Percentiles rank a stretch among this genome's conserved stretches.
Evolutionary conservation across 2,329 filamentous ascomycete species (phyloP).

Genomic region (Plectosphaerella cucumerina): DNA sequence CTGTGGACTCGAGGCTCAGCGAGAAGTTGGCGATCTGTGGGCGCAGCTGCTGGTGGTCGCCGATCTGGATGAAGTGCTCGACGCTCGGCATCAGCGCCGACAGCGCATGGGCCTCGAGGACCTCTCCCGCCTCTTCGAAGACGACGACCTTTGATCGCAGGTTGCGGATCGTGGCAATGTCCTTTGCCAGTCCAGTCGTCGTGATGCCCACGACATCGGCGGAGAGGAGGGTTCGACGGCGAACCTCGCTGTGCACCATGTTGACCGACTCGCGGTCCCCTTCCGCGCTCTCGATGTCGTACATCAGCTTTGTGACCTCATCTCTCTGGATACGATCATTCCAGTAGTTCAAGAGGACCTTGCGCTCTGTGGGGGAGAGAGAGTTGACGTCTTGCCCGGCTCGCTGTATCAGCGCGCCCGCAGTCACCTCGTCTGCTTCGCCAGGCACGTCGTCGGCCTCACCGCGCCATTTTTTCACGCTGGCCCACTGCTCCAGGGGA

Average conservation of each 20-base stretch:
- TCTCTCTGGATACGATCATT: too few relatives aligned
- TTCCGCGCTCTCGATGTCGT: not conserved
- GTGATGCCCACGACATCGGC: conserved; percentile 54
- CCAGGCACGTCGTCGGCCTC: too few relatives aligned
- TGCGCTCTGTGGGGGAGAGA: too few relatives aligned
- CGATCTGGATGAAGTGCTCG: conserved; percentile 60
- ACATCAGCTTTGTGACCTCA: too few relatives aligned
- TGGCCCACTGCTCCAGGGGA: too few relatives aligned
- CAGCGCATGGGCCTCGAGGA: conserved; percentile 60
- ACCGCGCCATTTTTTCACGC: too few relatives aligned
- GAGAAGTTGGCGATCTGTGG: conserved; percentile 53
- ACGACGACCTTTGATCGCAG: conserved; percentile 53
- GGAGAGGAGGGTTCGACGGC: conserved; percentile 29
- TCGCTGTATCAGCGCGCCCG: too few relatives aligned
- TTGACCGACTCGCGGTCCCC: conserved; percentile 9
- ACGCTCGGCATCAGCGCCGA: conserved; percentile 55
- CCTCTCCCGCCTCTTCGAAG: conserved; percentile 66
- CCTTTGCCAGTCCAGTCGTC: conserved; percentile 53
- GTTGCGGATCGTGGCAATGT: conserved; percentile 42
- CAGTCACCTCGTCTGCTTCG: too few relatives aligned
- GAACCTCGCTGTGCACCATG: conserved; percentile 22
- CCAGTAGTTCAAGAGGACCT: conserved; percentile 15
- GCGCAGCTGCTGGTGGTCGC: conserved; percentile 59
- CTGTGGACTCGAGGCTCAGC: conserved; percentile 45
- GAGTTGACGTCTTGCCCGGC: too few relatives aligned